These are phyloP conservation scores for Aegilops speltoides DNA, from an alignment of 176 grass and related monocot genomes.

Conservation along the genomic window DNA sequence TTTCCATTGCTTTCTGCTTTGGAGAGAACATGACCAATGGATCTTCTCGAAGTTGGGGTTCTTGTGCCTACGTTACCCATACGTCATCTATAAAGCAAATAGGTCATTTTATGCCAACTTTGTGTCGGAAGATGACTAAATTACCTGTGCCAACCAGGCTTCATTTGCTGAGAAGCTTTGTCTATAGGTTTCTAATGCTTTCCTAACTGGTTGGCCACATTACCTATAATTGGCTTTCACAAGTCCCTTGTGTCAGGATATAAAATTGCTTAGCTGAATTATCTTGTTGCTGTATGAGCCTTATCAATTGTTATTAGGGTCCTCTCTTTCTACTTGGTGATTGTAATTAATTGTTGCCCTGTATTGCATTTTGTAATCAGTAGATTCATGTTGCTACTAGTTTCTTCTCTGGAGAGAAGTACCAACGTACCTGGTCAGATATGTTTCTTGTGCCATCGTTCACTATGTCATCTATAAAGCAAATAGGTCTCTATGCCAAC, in stretches of 20 bases:
- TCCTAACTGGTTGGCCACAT: slow-evolving; percentile 29
- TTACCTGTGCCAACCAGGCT: slow-evolving; percentile 18
- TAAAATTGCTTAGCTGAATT: background rate
- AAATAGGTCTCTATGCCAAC: slow-evolving; percentile 73
- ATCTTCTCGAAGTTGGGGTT: background rate
- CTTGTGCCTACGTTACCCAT: background rate
- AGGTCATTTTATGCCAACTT: slow-evolving; percentile 70
- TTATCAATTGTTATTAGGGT: background rate
- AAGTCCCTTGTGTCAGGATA: background rate
- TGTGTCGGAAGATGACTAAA: slow-evolving; percentile 99
- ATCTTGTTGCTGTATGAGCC: background rate
- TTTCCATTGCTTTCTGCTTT: slow-evolving; percentile 33
- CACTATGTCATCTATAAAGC: slow-evolving; percentile 85
- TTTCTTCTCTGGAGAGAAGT: too few relatives aligned
- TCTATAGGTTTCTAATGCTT: slow-evolving; percentile 22
- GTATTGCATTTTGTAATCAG: too few relatives aligned
- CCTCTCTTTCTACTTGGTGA: background rate
- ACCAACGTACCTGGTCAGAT: too few relatives aligned
- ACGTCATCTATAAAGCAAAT: slow-evolving; percentile 96
- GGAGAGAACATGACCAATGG: slow-evolving; percentile 36
- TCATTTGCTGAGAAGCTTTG: slow-evolving; percentile 7
- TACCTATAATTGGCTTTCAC: background rate
- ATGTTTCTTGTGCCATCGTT: background rate
- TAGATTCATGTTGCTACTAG: too few relatives aligned
- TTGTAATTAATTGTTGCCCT: too few relatives aligned